Conservation (phyloP, 2,329 filamentous ascomycete genomes). For the Monilinia laxa region DNA sequence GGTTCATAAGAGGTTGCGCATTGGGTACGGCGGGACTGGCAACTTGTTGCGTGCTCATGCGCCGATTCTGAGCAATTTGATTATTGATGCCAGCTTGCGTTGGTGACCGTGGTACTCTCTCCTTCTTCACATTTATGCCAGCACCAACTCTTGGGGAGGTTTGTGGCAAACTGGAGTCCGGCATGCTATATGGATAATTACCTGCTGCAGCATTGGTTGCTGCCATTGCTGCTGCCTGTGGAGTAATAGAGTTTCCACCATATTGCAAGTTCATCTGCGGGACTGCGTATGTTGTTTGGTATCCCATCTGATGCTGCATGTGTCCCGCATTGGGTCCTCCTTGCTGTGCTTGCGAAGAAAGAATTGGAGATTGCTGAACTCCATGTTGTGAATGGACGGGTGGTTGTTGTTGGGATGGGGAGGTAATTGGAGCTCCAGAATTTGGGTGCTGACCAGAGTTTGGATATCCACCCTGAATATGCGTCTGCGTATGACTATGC, state of each 20-base stretch:
- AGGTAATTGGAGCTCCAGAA: slow-evolving; percentile 58
- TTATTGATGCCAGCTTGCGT: slow-evolving; percentile 61
- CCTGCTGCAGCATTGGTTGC: slow-evolving; percentile 88
- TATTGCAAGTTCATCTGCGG: slow-evolving; percentile 76
- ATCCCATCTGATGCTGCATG: slow-evolving; percentile 69
- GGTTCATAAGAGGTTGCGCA: slow-evolving; percentile 74
- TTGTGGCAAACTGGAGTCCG: slow-evolving; percentile 66
- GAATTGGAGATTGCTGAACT: slow-evolving; percentile 72
- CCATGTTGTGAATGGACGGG: slow-evolving; percentile 62
- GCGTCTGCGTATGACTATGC: slow-evolving; percentile 58
- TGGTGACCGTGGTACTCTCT: slow-evolving; percentile 75
- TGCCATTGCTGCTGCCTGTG: slow-evolving; percentile 86
- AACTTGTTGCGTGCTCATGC: slow-evolving; percentile 65
- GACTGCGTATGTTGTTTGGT: slow-evolving; percentile 75
- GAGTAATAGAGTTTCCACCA: slow-evolving; percentile 68
- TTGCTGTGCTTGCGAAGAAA: slow-evolving; percentile 75
- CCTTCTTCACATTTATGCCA: slow-evolving; percentile 63
- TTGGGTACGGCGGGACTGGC: slow-evolving; percentile 73
- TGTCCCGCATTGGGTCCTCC: slow-evolving; percentile 61
- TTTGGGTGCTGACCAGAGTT: slow-evolving; percentile 55
- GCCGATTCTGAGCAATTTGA: slow-evolving; percentile 59
- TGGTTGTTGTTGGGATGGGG: slow-evolving; percentile 64
- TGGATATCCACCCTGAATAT: slow-evolving; percentile 61
- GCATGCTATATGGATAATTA: slow-evolving; percentile 68
- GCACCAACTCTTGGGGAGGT: slow-evolving; percentile 74